These are phyloP conservation scores for Paraconiothyrium brasiliense DNA, from an alignment of 2,329 filamentous ascomycete species.

Conservation along the genomic window DNA sequence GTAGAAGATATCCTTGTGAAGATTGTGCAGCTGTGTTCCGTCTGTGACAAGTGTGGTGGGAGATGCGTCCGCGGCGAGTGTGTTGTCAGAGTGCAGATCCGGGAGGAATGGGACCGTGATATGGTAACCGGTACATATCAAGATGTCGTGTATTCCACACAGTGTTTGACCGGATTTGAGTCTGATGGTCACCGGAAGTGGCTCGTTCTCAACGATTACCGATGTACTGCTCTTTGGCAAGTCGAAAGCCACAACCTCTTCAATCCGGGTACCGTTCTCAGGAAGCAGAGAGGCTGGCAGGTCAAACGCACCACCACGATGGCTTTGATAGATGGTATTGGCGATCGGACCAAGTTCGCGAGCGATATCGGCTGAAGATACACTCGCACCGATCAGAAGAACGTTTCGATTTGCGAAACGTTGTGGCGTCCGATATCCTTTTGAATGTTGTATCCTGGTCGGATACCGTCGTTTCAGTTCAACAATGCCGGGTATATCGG, in stretches of 20 bases:
- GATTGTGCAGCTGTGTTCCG: slow-evolving; percentile 70
- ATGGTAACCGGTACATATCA: slow-evolving; percentile 75
- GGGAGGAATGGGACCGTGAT: slow-evolving; percentile 72
- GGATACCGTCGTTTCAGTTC: slow-evolving; percentile 59
- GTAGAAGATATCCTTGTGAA: slow-evolving; percentile 77
- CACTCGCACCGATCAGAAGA: slow-evolving; percentile 65
- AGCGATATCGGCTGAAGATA: slow-evolving; percentile 65
- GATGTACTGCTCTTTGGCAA: neutral
- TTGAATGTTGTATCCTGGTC: slow-evolving; percentile 60
- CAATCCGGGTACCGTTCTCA: slow-evolving; percentile 61
- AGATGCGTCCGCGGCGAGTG: slow-evolving; percentile 57
- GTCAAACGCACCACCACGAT: slow-evolving; percentile 69
- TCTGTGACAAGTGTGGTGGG: slow-evolving; percentile 69
- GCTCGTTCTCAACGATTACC: slow-evolving; percentile 22
- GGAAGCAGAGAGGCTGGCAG: slow-evolving; percentile 65
- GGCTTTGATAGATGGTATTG: slow-evolving; percentile 62
- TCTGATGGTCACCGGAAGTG: slow-evolving; percentile 61
- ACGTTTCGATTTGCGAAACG: slow-evolving; percentile 65
- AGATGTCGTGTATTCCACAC: slow-evolving; percentile 66
- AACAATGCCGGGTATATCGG: slow-evolving; percentile 58
- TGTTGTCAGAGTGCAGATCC: slow-evolving; percentile 59
- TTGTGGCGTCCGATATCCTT: slow-evolving; percentile 59
- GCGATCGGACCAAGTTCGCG: slow-evolving; percentile 60
- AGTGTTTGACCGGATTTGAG: slow-evolving; percentile 65
- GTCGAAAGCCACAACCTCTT: slow-evolving; percentile 61